Evolutionary conservation across 345 rosid genomes (phyloP), one percentile per base, ranked within the genome.

Genomic region (Brassica incana): DNA sequence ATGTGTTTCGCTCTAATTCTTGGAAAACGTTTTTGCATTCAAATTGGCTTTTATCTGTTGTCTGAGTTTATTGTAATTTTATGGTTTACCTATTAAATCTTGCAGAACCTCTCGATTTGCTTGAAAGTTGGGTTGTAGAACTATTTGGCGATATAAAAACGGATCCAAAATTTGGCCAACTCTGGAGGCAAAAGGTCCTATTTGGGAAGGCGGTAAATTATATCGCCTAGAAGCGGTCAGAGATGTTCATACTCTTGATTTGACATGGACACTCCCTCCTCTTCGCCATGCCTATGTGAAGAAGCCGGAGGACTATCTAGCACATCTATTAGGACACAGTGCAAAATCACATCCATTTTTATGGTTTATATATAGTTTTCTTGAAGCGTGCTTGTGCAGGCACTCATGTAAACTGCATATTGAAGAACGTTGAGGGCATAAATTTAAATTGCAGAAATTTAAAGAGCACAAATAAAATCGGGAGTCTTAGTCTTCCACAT

Each of bases 251-350:
- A 89, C 88, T 71, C 96, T 95, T 54, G 88, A 89, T 78, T 86
- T 95, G 82, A 80, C 89, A 40, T 95, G 98, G 98, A 87, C 91
- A 35, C 85, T 95, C 67, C 99, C 99, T 38, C 91, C 93, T 78
- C 97, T 95, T 81, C 94, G 88, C 71, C 85, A 87, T 81, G 90
- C 90, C 48, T 93, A 95, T 85, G 82, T 89, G 82, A 95, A 91
- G 89, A 95, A 95, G 85, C 82, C 98, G 5, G 98, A 95, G 85
- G 98, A 91, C 83, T 95, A 95, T 85, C 83, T 95, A 72, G 93
- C 99, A 65, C 99, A 93, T 84, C 90, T 95, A 35, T 70, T 95
- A 61, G 98, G 99, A 71, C 99, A 95, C 82, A 94, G 99, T 95
- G 85, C 73, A 81, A 70, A 70, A 73, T 78, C 5, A 40, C 20